Conservation (phyloP, 371 early-diverging fungal species). For the Dichotomocladium elegans region DNA sequence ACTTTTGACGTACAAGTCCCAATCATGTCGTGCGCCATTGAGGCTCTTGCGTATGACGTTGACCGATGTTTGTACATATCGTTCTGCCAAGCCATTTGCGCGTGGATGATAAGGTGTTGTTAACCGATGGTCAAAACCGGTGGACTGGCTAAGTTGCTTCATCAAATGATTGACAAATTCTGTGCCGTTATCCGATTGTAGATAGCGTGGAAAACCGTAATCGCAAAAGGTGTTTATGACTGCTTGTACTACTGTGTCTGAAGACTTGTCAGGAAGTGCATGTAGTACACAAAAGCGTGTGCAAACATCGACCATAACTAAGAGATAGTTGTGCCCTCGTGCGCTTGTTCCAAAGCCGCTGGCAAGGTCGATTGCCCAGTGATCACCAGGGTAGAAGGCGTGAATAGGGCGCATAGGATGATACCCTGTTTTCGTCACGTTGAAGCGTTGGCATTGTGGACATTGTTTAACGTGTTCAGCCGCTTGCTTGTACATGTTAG, state of each 20-base stretch:
- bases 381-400: slow-evolving; percentile 18
- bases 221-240: slow-evolving; percentile 11
- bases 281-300: slow-evolving; percentile 15
- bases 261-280: slow-evolving; percentile 11
- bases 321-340: slow-evolving; percentile 9
- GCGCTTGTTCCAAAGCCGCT: slow-evolving; percentile 12
- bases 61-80: slow-evolving; percentile 12
- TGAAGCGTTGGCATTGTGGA: slow-evolving; percentile 10
- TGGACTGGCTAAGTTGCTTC: background rate
- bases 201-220: slow-evolving; percentile 15
- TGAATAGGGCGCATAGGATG: slow-evolving; percentile 15
- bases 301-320: slow-evolving; percentile 19
- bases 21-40: slow-evolving; percentile 6
- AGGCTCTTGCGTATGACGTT: slow-evolving; percentile 10
- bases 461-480: slow-evolving; percentile 8
- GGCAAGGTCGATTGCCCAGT: slow-evolving; percentile 24
- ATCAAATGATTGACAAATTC: slow-evolving; percentile 18
- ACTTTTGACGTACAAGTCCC: slow-evolving; percentile 14
- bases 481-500: slow-evolving; percentile 11
- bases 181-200: slow-evolving; percentile 21
- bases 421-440: slow-evolving; percentile 7
- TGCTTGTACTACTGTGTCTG: slow-evolving; percentile 7
- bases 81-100: slow-evolving; percentile 9
- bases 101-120: slow-evolving; percentile 5
- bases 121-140: slow-evolving; percentile 1